phyloP scores from a whole-genome alignment of 2,329 filamentous ascomycete genomes.

The Colletotrichum tofieldiae region DNA sequence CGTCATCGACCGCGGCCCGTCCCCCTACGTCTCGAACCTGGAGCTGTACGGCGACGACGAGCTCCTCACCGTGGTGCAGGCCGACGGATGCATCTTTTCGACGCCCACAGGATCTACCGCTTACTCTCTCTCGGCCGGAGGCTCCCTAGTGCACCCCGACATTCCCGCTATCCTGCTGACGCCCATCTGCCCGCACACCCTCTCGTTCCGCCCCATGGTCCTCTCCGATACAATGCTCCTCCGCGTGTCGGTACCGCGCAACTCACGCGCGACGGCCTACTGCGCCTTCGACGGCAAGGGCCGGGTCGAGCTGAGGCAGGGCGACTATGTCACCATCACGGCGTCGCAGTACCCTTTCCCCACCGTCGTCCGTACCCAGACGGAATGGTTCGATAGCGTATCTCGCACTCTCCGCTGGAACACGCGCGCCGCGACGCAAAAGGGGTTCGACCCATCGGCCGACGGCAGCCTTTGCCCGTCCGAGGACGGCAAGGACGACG shows the following conservation, averaged over 20 bases:
- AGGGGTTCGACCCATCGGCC: slow-evolving; percentile 78
- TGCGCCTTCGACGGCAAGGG: slow-evolving; percentile 98
- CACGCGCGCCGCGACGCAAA: slow-evolving; percentile 91
- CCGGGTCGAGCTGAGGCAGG: slow-evolving; percentile 91
- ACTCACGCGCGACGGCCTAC: slow-evolving; percentile 93
- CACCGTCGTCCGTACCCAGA: slow-evolving; percentile 89
- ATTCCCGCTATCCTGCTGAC: slow-evolving; percentile 97
- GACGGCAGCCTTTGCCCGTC: slow-evolving; percentile 51
- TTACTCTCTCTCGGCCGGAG: slow-evolving; percentile 95
- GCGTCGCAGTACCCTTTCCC: slow-evolving; percentile 98
- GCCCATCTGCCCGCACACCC: slow-evolving; percentile 96
- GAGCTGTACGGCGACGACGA: slow-evolving; percentile 97
- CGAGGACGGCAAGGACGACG: slow-evolving; percentile 68
- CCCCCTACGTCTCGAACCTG: slow-evolving; percentile 95
- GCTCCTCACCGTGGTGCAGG: slow-evolving; percentile 94
- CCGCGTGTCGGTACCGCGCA: slow-evolving; percentile 87
- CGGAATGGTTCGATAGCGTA: slow-evolving; percentile 98
- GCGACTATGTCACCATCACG: slow-evolving; percentile 96
- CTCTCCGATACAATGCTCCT: slow-evolving; percentile 95
- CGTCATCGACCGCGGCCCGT: slow-evolving; percentile 97
- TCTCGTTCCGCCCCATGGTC: slow-evolving; percentile 98
- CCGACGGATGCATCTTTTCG: slow-evolving; percentile 97
- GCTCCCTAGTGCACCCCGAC: slow-evolving; percentile 95
- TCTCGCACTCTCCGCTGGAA: slow-evolving; percentile 96
- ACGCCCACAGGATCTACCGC: slow-evolving; percentile 96